These are phyloP conservation scores for Coffea humblotiana DNA, from an alignment of 305 asterid genomes.

Conservation along the genomic window DNA sequence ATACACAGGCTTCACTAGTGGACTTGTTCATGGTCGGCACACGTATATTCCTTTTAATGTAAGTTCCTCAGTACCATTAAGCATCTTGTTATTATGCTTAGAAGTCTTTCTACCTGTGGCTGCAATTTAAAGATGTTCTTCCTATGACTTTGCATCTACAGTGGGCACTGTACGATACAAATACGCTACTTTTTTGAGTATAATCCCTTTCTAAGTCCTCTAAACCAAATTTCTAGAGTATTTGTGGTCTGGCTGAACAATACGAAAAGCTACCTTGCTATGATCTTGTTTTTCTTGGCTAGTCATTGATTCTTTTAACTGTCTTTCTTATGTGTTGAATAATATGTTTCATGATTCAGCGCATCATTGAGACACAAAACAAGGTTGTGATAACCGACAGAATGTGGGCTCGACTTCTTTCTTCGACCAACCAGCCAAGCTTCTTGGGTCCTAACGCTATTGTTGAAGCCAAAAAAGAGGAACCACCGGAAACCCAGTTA, in stretches of 20 bases:
- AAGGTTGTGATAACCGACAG: constrained; percentile 87
- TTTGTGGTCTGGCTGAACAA: background rate
- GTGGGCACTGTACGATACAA: background rate
- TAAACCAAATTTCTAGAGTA: background rate
- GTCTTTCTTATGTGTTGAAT: background rate
- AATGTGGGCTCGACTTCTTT: constrained; percentile 58
- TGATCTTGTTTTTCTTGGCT: background rate
- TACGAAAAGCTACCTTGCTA: background rate
- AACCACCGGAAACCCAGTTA: constrained; percentile 18
- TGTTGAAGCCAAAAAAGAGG: constrained; percentile 14
- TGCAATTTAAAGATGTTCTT: background rate
- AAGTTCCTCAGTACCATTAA: constrained; percentile 20
- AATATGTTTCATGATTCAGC: constrained; percentile 47
- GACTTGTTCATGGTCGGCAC: constrained; percentile 51
- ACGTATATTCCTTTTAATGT: constrained; percentile 53
- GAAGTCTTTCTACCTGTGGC: background rate
- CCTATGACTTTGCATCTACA: background rate
- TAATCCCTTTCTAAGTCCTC: background rate
- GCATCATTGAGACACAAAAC: constrained; percentile 74
- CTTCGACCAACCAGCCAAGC: constrained; percentile 60
- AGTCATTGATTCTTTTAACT: background rate
- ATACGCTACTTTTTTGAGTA: background rate
- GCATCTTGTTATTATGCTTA: background rate
- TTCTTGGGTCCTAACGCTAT: constrained; percentile 35
- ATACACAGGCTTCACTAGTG: constrained; percentile 46